Evolutionary conservation across 139 green algal species (phyloP).

Genomic region (Chlorella sp.): DNA sequence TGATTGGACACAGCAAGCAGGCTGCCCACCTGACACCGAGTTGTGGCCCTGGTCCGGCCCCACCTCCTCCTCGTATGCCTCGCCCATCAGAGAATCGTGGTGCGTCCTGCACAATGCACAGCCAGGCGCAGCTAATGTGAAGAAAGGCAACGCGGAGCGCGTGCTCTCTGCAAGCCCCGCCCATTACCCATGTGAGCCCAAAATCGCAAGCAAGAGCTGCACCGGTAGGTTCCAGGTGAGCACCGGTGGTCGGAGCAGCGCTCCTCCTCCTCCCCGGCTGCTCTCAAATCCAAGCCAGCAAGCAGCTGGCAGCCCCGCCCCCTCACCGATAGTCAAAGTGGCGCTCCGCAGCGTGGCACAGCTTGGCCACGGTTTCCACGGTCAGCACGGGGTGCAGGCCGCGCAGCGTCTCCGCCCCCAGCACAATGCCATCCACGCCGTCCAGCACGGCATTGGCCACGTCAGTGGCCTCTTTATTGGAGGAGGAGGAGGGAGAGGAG

Average conservation of each 20-base stretch:
- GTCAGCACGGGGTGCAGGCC: slow-evolving; percentile 63
- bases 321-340: slow-evolving; percentile 57
- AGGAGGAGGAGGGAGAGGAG: background rate
- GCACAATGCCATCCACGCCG: slow-evolving; percentile 77
- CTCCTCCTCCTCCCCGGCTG: slow-evolving; percentile 9
- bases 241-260: slow-evolving; percentile 53
- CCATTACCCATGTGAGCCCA: too few relatives aligned
- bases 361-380: slow-evolving; percentile 39
- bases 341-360: slow-evolving; percentile 37
- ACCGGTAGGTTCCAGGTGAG: too few relatives aligned
- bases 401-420: slow-evolving; percentile 89
- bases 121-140: too few relatives aligned
- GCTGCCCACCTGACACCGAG: background rate
- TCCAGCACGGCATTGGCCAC: slow-evolving; percentile 96
- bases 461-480: slow-evolving; percentile 86
- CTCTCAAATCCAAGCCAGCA: background rate
- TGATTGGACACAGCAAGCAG: too few relatives aligned
- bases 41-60: background rate
- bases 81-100: slow-evolving; percentile 37
- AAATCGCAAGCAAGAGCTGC: too few relatives aligned
- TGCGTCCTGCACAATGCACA: slow-evolving; percentile 4
- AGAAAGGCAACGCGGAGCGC: too few relatives aligned
- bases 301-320: background rate
- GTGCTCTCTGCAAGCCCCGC: too few relatives aligned
- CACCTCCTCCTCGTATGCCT: slow-evolving; percentile 31